Percentiles rank a stretch among this genome's conserved stretches.
Conservation (phyloP, 495 filamentous ascomycete species). For the Penicillium antarcticum region DNA sequence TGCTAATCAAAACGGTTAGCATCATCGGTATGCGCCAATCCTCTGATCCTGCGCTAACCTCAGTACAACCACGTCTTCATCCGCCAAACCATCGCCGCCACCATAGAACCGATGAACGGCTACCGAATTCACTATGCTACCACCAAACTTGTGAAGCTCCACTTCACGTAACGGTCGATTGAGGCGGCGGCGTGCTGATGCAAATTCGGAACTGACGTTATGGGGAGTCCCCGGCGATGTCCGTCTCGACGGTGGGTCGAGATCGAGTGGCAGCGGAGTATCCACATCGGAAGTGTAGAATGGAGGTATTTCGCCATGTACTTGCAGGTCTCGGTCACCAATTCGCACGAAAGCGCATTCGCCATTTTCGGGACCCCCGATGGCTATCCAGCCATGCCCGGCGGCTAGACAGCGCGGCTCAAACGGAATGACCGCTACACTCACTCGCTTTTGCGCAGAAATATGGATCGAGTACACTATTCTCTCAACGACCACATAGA, state of each 20-base stretch:
- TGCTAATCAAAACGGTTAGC: constrained; percentile 42
- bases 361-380: constrained; percentile 76
- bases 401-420: constrained; percentile 80
- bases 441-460: constrained; percentile 66
- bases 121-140: constrained; percentile 68
- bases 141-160: constrained; percentile 51
- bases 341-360: constrained; percentile 78
- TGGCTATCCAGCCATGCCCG: constrained; percentile 82
- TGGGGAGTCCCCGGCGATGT: constrained; percentile 20
- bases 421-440: constrained; percentile 76
- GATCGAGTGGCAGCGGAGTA: constrained; percentile 56
- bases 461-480: constrained; percentile 74
- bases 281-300: constrained; percentile 53
- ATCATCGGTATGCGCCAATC: not conserved
- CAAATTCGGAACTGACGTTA: constrained; percentile 21
- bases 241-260: constrained; percentile 37
- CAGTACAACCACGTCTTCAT: constrained; percentile 63
- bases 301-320: constrained; percentile 29
- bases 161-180: constrained; percentile 40
- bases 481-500: constrained; percentile 78
- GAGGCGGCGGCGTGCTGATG: constrained; percentile 30
- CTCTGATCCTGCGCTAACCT: constrained; percentile 39
- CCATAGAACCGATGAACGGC: constrained; percentile 60
- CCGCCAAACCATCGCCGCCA: constrained; percentile 40
- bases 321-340: constrained; percentile 31